Conservation (phyloP, 371 early-diverging fungal genomes). For the Mucor racemosus region DNA sequence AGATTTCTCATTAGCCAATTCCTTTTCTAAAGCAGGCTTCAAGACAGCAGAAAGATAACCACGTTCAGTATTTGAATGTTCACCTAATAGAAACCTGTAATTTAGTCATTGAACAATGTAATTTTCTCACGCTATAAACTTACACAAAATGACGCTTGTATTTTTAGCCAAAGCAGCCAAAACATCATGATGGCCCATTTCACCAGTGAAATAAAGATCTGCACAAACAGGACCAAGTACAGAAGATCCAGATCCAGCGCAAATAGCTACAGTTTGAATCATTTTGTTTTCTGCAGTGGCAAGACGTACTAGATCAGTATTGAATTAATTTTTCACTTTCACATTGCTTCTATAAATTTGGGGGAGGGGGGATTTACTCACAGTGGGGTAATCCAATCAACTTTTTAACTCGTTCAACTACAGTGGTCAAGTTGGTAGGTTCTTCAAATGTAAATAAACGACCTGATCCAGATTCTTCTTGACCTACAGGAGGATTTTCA, state of each 20-base stretch:
- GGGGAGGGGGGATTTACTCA: too few species aligned
- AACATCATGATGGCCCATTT: conserved; percentile 94
- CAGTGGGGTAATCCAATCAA: conserved; percentile 66
- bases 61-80: conserved; percentile 94
- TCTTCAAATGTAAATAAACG: conserved; percentile 69
- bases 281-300: conserved; percentile 65
- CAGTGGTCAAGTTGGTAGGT: conserved; percentile 56
- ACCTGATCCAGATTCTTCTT: conserved; percentile 76
- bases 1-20: conserved; percentile 51
- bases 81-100: conserved; percentile 47
- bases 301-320: conserved; percentile 64
- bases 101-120: background rate
- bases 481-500: conserved; percentile 63
- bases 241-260: conserved; percentile 90
- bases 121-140: conserved; percentile 15
- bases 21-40: conserved; percentile 63
- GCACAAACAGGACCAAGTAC: conserved; percentile 58
- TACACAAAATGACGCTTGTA: conserved; percentile 89
- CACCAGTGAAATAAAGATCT: conserved; percentile 93
- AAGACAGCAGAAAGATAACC: conserved; percentile 83
- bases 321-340: background rate
- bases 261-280: conserved; percentile 86
- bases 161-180: conserved; percentile 76
- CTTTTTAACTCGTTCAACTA: conserved; percentile 71
- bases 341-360: too few species aligned